Conservation (phyloP, 2,329 filamentous ascomycete genomes). For the Plectosphaerella plurivora region DNA sequence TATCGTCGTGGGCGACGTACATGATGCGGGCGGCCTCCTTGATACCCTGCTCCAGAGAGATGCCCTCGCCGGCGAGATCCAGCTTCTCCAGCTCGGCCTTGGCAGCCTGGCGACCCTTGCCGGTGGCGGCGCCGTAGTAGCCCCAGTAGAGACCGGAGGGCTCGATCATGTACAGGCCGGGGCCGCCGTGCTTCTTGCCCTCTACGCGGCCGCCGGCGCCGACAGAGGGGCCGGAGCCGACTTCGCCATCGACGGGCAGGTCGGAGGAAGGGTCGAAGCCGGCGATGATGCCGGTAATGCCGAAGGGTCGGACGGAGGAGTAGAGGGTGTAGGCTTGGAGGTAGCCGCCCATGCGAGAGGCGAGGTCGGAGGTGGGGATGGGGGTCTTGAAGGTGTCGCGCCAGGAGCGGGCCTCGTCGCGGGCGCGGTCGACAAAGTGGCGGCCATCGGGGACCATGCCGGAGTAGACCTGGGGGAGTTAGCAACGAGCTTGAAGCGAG, state of each 20-base stretch:
- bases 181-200: conserved; percentile 76
- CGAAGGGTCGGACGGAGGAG: conserved; percentile 93
- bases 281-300: conserved; percentile 82
- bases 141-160: conserved; percentile 97
- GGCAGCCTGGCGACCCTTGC: conserved; percentile 92
- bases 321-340: conserved; percentile 97
- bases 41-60: conserved; percentile 81
- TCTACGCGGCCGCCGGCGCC: conserved; percentile 80
- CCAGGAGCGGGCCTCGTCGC: conserved; percentile 90
- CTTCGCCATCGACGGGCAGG: conserved; percentile 81
- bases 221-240: conserved; percentile 71
- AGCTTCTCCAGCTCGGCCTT: conserved; percentile 99
- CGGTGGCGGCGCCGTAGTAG: conserved; percentile 96
- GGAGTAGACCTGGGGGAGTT: conserved; percentile 70
- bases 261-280: conserved; percentile 91
- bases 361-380: conserved; percentile 83
- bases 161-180: conserved; percentile 98
- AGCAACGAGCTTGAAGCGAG: not conserved
- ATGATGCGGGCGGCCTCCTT: conserved; percentile 97
- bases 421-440: conserved; percentile 90
- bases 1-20: conserved; percentile 95
- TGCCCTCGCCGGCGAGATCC: conserved; percentile 70
- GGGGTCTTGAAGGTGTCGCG: conserved; percentile 91
- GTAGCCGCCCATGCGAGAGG: conserved; percentile 90
- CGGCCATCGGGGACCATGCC: conserved; percentile 92